These are phyloP conservation scores for Inga oerstediana DNA, from an alignment of 306 rosid genomes.

Conservation along the genomic window DNA sequence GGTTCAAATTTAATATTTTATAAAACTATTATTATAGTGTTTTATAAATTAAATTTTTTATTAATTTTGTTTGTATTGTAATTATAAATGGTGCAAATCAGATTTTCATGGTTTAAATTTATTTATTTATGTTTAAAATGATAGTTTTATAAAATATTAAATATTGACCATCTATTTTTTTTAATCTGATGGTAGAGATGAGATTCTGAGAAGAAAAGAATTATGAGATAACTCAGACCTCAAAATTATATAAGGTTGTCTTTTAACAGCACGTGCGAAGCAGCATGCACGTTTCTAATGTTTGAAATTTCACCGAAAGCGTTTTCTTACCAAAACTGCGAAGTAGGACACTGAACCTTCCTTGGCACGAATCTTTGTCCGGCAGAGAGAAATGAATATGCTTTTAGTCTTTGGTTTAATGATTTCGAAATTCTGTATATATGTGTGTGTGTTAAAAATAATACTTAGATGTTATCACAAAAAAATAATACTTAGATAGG, in stretches of 20 bases:
- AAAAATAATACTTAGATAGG: background rate
- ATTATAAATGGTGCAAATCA: too few species aligned
- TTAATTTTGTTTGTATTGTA: too few species aligned
- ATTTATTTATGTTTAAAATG: too few species aligned
- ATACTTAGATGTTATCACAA: background rate
- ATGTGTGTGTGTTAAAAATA: background rate
- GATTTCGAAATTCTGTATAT: background rate
- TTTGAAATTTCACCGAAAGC: background rate
- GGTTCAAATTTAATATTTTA: too few species aligned
- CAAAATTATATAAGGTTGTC: background rate
- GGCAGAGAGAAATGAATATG: background rate
- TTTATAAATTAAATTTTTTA: too few species aligned
- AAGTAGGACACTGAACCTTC: background rate
- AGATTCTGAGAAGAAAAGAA: too few species aligned
- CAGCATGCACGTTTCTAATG: constrained; percentile 2
- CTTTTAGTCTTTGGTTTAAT: background rate
- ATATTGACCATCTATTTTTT: too few species aligned
- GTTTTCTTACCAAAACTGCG: background rate
- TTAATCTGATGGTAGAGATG: too few species aligned
- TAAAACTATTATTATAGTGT: too few species aligned
- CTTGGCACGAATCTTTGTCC: background rate
- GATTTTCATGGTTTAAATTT: too few species aligned
- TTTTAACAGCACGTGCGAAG: background rate
- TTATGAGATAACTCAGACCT: too few species aligned
- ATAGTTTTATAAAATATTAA: too few species aligned